A percentile compares a stretch with the other conserved stretches of the same genome.
These are phyloP conservation scores for Botrytis cinerea DNA, from an alignment of 2,329 filamentous ascomycete genomes.

Conservation along the genomic window DNA sequence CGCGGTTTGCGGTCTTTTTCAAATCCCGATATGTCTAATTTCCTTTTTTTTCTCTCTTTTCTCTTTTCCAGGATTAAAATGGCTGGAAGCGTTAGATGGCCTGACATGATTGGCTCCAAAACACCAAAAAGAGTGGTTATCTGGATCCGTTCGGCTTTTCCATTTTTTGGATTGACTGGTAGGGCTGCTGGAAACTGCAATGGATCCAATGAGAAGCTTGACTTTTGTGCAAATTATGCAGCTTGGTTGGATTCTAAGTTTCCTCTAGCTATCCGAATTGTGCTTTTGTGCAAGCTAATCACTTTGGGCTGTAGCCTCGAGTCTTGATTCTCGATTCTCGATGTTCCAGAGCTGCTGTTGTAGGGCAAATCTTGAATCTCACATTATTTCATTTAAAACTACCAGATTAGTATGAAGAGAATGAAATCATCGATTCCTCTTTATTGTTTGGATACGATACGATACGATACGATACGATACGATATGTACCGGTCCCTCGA, in stretches of 20 bases:
- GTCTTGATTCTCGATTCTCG: background rate
- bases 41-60: background rate
- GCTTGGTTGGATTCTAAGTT: background rate
- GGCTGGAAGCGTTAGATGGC: slow-evolving; percentile 14
- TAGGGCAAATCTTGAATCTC: background rate
- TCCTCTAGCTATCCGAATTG: background rate
- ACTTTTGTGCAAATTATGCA: background rate
- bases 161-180: background rate
- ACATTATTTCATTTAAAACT: slow-evolving; percentile 1
- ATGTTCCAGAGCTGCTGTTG: background rate
- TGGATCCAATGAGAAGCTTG: background rate
- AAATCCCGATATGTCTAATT: background rate
- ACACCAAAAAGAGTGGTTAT: background rate
- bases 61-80: slow-evolving; percentile 3
- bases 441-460: background rate
- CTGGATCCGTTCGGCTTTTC: background rate
- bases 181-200: slow-evolving; percentile 3
- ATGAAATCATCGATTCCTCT: slow-evolving; percentile 6
- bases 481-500: background rate
- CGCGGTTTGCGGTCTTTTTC: background rate
- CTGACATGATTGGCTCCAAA: slow-evolving; percentile 1
- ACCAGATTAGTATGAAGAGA: background rate
- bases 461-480: background rate
- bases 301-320: background rate
- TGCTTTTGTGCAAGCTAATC: background rate